Conservation (phyloP, 805 yeast genomes). For the Schwanniomyces yamadae region DNA sequence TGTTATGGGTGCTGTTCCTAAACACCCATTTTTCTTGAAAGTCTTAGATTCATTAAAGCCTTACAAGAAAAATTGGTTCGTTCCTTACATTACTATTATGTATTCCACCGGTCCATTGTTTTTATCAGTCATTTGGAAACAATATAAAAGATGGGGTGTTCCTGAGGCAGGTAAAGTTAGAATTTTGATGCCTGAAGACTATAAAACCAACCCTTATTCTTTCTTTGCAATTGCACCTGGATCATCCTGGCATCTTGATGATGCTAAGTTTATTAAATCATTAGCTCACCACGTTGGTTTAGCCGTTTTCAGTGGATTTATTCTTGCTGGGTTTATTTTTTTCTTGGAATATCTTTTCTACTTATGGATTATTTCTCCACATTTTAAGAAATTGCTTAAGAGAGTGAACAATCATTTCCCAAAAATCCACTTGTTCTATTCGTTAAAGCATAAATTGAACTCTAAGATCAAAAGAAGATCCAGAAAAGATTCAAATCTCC, state of each 20-base stretch:
- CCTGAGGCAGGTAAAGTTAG: slow-evolving; percentile 65
- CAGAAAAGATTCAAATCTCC: slow-evolving; percentile 58
- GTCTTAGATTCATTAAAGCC: slow-evolving; percentile 61
- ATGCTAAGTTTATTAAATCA: slow-evolving; percentile 73
- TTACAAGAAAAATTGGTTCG: slow-evolving; percentile 68
- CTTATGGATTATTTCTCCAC: slow-evolving; percentile 30
- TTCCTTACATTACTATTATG: slow-evolving; percentile 91
- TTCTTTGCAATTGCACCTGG: slow-evolving; percentile 79
- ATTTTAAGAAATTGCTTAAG: slow-evolving; percentile 23
- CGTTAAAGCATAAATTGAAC: slow-evolving; percentile 10
- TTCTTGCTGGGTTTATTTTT: slow-evolving; percentile 46
- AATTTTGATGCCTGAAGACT: slow-evolving; percentile 70
- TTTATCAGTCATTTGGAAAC: slow-evolving; percentile 83
- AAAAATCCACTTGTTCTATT: slow-evolving; percentile 3
- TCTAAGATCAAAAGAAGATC: slow-evolving; percentile 32
- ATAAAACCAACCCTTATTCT: slow-evolving; percentile 58
- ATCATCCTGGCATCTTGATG: slow-evolving; percentile 90
- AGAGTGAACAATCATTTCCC: slow-evolving; percentile 7
- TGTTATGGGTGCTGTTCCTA: slow-evolving; percentile 86
- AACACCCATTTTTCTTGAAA: slow-evolving; percentile 79
- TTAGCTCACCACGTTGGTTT: slow-evolving; percentile 72
- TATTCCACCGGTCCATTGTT: slow-evolving; percentile 90
- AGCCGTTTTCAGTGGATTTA: slow-evolving; percentile 69
- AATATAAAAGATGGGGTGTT: slow-evolving; percentile 77
- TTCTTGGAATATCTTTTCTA: slow-evolving; percentile 41